These are phyloP conservation scores for Rubia balearica DNA, from an alignment of 305 asterid genomes.

Conservation along the genomic window DNA sequence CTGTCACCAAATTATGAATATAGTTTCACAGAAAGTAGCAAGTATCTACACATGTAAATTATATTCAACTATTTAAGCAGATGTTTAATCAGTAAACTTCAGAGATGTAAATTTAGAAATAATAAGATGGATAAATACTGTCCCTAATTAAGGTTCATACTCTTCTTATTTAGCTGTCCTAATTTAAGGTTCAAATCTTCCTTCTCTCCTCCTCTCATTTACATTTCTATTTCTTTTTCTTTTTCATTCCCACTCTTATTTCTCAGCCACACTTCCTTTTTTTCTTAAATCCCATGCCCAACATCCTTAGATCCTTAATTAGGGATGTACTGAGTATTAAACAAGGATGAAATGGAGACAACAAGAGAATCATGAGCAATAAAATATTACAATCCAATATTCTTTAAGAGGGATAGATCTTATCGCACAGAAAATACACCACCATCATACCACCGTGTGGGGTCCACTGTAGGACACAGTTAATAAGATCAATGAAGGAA, in stretches of 20 bases:
- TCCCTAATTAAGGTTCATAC: background rate
- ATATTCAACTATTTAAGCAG: background rate
- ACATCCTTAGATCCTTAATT: background rate
- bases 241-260: background rate
- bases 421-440: background rate
- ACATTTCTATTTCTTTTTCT: background rate
- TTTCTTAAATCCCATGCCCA: background rate
- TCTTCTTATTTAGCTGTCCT: background rate
- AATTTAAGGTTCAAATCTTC: background rate
- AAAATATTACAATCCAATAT: background rate
- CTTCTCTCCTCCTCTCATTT: background rate
- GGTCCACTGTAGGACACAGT: background rate
- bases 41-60: no score
- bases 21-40: background rate
- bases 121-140: no score
- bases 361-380: background rate
- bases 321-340: background rate
- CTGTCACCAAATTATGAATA: background rate
- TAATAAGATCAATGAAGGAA: background rate
- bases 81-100: background rate
- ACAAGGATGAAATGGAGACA: background rate
- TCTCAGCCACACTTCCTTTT: background rate
- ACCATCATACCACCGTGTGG: background rate
- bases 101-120: background rate
- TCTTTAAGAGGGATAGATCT: background rate